Percentiles rank a stretch among this genome's conserved stretches.
phyloP scores from a whole-genome alignment of 1,284 basidiomycete species.

The Paramarasmius palmivorus region DNA sequence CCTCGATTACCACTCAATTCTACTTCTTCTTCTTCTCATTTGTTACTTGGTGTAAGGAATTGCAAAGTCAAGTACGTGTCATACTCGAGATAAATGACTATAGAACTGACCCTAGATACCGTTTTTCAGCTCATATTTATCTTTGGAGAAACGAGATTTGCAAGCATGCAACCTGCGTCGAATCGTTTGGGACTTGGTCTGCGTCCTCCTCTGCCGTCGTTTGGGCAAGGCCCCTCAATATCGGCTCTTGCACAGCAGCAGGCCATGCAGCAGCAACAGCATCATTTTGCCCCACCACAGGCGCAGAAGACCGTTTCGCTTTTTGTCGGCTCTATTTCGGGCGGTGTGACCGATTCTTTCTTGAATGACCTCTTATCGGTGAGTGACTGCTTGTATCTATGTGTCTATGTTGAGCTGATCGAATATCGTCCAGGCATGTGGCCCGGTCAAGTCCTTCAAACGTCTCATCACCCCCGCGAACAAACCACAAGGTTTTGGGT shows the following conservation, averaged over 20 bases:
- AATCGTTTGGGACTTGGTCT: slow-evolving; percentile 84
- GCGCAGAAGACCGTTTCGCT: slow-evolving; percentile 65
- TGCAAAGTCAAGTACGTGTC: too few species aligned
- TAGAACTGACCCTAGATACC: background rate
- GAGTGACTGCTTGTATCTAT: slow-evolving; percentile 29
- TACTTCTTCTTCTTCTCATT: too few species aligned
- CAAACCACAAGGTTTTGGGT: slow-evolving; percentile 94
- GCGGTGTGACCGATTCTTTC: slow-evolving; percentile 83
- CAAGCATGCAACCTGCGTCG: slow-evolving; percentile 60
- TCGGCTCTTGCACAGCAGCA: slow-evolving; percentile 83
- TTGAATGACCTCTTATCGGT: slow-evolving; percentile 80
- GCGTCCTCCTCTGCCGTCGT: slow-evolving; percentile 80
- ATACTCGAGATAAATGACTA: too few species aligned
- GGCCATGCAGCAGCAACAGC: slow-evolving; percentile 37
- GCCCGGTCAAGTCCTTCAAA: slow-evolving; percentile 85
- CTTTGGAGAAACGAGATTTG: slow-evolving; percentile 8
- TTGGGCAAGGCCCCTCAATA: slow-evolving; percentile 85
- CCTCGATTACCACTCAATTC: too few species aligned
- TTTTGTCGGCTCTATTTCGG: slow-evolving; percentile 95
- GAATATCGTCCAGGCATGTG: slow-evolving; percentile 68
- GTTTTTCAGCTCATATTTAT: background rate
- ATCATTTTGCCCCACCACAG: slow-evolving; percentile 56
- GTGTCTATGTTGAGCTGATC: background rate
- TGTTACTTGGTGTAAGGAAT: too few species aligned
- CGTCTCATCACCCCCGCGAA: slow-evolving; percentile 86